Conservation (phyloP, 495 filamentous ascomycete species). For the Neurospora intermedia region DNA sequence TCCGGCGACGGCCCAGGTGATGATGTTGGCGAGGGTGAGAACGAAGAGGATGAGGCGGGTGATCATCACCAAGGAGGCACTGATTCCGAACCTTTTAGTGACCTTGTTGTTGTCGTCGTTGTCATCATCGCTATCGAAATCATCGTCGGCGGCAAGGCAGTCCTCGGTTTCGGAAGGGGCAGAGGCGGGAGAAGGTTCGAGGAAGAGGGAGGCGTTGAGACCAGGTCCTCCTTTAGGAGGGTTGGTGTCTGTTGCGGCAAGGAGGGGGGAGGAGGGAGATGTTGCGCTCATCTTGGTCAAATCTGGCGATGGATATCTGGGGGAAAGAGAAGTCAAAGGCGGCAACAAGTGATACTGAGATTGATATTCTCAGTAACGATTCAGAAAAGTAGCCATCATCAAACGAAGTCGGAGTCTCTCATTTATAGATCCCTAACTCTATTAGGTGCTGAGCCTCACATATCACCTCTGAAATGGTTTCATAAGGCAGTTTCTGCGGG, state of each 20-base stretch:
- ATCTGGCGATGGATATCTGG: neutral
- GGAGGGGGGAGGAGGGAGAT: neutral
- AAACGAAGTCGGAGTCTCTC: no score
- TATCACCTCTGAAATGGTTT: neutral
- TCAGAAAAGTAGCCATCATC: neutral
- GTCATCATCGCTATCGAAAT: neutral
- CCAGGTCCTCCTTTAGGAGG: neutral
- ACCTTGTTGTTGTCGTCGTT: neutral
- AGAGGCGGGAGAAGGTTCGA: neutral
- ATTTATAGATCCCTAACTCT: no score
- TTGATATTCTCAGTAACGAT: neutral
- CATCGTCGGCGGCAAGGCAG: neutral
- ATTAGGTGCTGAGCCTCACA: neutral
- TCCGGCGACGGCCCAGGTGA: neutral
- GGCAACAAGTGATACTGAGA: neutral
- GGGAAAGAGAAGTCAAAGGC: neutral
- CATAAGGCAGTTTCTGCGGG: neutral
- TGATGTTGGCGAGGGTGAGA: slow-evolving; percentile 1
- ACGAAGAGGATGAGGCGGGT: neutral
- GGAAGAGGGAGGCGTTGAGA: neutral
- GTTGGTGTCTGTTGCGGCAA: neutral
- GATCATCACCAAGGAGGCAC: neutral
- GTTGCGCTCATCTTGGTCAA: neutral
- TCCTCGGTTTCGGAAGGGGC: neutral
- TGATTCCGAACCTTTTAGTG: neutral